Evolutionary conservation across 2,329 filamentous ascomycete species (phyloP).

Genomic region (Penicillium palitans): DNA sequence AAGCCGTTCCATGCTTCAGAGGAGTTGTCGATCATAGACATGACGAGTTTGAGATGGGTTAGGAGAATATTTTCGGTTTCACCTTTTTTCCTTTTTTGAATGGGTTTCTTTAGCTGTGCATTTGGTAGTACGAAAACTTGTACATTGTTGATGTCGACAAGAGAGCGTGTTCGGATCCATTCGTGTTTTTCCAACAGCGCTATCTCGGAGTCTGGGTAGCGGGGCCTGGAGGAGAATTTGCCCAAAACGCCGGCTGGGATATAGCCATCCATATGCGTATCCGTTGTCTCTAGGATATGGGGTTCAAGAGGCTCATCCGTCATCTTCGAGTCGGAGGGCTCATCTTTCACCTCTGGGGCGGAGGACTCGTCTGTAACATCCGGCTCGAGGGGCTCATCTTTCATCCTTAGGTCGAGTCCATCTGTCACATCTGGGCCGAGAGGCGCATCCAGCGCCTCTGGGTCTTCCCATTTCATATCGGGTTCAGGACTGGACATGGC

Average conservation of each 20-base stretch:
- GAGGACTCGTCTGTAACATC: background rate
- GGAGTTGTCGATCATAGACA: slow-evolving; percentile 44
- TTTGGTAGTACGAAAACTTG: slow-evolving; percentile 45
- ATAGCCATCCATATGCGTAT: background rate
- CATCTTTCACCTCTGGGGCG: background rate
- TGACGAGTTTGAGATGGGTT: slow-evolving; percentile 32
- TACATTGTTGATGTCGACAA: slow-evolving; percentile 23
- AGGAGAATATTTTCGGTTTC: background rate
- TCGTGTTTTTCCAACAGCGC: slow-evolving; percentile 31
- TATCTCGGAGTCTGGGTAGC: slow-evolving; percentile 28
- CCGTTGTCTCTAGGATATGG: background rate
- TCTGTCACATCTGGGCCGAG: background rate
- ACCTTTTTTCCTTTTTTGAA: background rate
- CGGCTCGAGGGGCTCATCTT: no score
- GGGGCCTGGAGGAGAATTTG: slow-evolving; percentile 4
- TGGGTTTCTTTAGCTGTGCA: slow-evolving; percentile 30
- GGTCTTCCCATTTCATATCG: background rate
- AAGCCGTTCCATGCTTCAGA: slow-evolving; percentile 41
- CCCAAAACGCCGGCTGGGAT: slow-evolving; percentile 37
- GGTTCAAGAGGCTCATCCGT: background rate
- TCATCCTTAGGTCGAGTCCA: background rate
- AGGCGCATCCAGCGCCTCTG: background rate
- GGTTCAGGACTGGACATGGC: background rate
- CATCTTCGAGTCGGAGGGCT: background rate
- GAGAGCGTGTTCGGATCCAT: slow-evolving; percentile 38